These are phyloP conservation scores for Ceratocystis eucalypticola DNA, from an alignment of 2,329 filamentous ascomycete genomes.

Conservation along the genomic window DNA sequence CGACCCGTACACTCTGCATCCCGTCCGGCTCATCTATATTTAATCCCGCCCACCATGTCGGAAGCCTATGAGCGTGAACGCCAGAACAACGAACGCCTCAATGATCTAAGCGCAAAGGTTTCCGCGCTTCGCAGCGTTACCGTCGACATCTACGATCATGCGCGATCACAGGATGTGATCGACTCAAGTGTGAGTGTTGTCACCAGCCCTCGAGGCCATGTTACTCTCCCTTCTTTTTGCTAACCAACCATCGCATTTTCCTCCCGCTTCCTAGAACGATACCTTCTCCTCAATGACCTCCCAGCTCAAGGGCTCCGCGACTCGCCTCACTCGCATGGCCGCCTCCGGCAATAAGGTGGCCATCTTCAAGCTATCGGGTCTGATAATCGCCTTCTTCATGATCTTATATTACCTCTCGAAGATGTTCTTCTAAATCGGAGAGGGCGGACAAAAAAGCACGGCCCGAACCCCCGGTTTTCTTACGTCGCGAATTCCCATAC, in stretches of 20 bases:
- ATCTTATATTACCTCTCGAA: conserved; percentile 60
- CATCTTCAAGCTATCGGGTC: conserved; percentile 75
- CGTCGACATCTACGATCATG: conserved; percentile 95
- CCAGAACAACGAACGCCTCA: conserved; percentile 90
- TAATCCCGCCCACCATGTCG: conserved; percentile 39
- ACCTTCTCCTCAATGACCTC: conserved; percentile 81
- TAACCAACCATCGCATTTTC: not conserved
- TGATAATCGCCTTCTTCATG: conserved; percentile 59
- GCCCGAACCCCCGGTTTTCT: not conserved
- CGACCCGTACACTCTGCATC: not conserved
- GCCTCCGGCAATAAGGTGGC: conserved; percentile 81
- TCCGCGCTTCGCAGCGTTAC: conserved; percentile 85
- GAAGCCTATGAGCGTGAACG: conserved; percentile 67
- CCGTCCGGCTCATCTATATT: too few relatives aligned
- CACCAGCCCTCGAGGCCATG: too few relatives aligned
- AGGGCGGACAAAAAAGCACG: conserved; percentile 17
- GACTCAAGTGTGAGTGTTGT: conserved; percentile 59
- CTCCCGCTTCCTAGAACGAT: conserved; percentile 48
- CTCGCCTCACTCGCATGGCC: conserved; percentile 77
- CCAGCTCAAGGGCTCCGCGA: conserved; percentile 70
- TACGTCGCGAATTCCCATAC: not conserved
- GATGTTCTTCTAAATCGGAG: conserved; percentile 41
- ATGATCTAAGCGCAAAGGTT: conserved; percentile 82
- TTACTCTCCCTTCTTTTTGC: not conserved
- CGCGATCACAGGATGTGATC: conserved; percentile 73